A percentile compares a stretch with the other conserved stretches of the same genome.
Evolutionary conservation across 1,139 yeast species (phyloP).

Genomic region (Suhomyces wounanorum): DNA sequence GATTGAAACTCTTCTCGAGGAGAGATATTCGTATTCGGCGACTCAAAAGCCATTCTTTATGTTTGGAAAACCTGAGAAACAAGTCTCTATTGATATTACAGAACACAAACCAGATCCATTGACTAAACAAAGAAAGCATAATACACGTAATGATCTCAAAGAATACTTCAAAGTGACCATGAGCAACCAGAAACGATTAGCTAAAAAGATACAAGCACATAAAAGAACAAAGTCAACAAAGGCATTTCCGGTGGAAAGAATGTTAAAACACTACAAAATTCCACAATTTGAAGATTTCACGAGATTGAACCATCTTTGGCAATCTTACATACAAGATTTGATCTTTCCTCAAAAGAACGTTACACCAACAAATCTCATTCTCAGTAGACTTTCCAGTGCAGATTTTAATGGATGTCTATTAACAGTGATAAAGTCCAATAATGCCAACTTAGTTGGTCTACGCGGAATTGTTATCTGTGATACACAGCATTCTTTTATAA

Average conservation of each 20-base stretch:
- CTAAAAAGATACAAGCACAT: slow-evolving; percentile 34
- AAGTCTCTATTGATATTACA: slow-evolving; percentile 11
- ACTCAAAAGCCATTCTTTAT: slow-evolving; percentile 53
- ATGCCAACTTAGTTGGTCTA: slow-evolving; percentile 61
- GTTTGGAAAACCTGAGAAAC: slow-evolving; percentile 10
- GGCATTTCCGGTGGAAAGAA: slow-evolving; percentile 29
- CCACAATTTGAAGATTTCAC: slow-evolving; percentile 57
- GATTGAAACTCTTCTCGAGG: slow-evolving; percentile 52
- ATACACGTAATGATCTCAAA: slow-evolving; percentile 50
- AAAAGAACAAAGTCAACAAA: slow-evolving; percentile 21
- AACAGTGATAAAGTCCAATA: slow-evolving; percentile 59
- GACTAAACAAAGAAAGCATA: slow-evolving; percentile 22
- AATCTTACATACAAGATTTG: slow-evolving; percentile 56
- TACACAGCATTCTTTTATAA: slow-evolving; percentile 70
- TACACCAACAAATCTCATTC: slow-evolving; percentile 33
- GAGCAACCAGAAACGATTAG: slow-evolving; percentile 39
- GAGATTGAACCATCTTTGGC: slow-evolving; percentile 62
- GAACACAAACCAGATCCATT: slow-evolving; percentile 10
- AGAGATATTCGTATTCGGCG: slow-evolving; percentile 59
- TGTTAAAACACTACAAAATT: slow-evolving; percentile 39
- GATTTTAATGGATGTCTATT: slow-evolving; percentile 82
- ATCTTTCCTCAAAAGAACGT: slow-evolving; percentile 34
- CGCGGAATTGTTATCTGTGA: slow-evolving; percentile 88
- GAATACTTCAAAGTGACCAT: slow-evolving; percentile 41
- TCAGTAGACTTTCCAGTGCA: slow-evolving; percentile 69